phyloP scores from a whole-genome alignment of 495 filamentous ascomycete species.

The Neurospora sp. region DNA sequence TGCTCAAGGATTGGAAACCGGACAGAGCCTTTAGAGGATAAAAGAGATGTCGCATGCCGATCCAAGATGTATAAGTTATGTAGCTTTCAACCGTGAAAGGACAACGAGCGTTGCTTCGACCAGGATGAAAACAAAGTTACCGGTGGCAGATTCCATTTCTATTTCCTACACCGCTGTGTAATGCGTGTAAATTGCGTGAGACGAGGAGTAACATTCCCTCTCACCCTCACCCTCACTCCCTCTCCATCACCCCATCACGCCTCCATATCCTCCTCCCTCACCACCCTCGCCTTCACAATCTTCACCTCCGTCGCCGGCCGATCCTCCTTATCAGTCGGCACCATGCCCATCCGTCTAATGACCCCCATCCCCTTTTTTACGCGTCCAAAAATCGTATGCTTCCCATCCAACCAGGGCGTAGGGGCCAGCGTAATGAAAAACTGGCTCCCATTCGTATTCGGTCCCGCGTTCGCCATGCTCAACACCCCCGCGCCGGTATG shows the following conservation, averaged over 20 bases:
- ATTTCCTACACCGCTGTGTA: neutral
- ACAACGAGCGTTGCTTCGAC: neutral
- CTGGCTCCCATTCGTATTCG: conserved; percentile 84
- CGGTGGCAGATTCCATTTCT: neutral
- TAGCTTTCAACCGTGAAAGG: neutral
- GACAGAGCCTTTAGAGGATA: neutral
- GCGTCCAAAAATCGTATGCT: conserved; percentile 94
- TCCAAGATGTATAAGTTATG: neutral
- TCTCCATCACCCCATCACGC: neutral
- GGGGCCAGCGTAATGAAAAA: conserved; percentile 91
- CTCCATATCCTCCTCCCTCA: conserved; percentile 43
- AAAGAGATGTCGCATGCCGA: neutral
- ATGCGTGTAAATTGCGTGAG: neutral
- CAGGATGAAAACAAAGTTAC: neutral
- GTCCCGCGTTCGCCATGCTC: conserved; percentile 93
- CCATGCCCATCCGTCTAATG: conserved; percentile 82
- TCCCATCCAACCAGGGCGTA: conserved; percentile 93
- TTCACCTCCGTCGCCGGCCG: conserved; percentile 72
- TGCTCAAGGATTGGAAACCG: neutral
- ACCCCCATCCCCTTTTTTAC: conserved; percentile 77
- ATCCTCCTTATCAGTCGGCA: conserved; percentile 76
- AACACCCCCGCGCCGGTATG: conserved; percentile 91
- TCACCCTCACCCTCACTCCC: neutral
- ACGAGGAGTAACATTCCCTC: too few species aligned
- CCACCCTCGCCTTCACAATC: conserved; percentile 61